Evolutionary conservation across 139 green algal species (phyloP).

Genomic region (Asterochloris sp.): DNA sequence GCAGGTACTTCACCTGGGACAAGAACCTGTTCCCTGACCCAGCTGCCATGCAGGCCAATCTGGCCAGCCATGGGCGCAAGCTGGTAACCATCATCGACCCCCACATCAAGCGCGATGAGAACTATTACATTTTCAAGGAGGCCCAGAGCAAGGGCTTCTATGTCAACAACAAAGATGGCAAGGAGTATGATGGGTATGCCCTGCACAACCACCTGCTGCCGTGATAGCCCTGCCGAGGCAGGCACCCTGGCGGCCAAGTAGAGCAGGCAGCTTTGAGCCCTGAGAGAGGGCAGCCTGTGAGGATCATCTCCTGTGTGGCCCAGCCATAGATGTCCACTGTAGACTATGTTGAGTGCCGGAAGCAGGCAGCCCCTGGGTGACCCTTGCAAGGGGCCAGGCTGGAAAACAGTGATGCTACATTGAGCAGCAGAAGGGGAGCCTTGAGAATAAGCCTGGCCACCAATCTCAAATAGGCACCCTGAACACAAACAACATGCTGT

Average conservation of each 20-base stretch:
- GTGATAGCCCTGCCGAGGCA: no score
- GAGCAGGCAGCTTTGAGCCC: no score
- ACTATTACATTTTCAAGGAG: slow-evolving; percentile 86
- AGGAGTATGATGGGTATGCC: slow-evolving; percentile 86
- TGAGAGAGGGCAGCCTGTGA: no score
- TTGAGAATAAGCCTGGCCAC: background rate
- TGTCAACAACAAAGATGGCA: slow-evolving; percentile 77
- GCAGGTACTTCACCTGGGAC: slow-evolving; percentile 98
- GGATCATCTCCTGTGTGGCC: no score
- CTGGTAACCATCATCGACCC: slow-evolving; percentile 99
- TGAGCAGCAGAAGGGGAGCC: no score
- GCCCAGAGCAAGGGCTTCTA: slow-evolving; percentile 75
- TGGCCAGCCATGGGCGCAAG: slow-evolving; percentile 71
- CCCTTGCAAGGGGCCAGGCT: no score
- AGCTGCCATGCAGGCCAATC: slow-evolving; percentile 67
- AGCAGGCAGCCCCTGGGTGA: no score
- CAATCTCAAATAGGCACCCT: background rate
- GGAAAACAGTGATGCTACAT: no score
- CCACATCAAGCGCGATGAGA: slow-evolving; percentile 91
- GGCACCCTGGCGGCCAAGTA: no score
- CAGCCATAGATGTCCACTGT: no score
- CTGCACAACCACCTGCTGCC: background rate
- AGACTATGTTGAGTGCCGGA: no score
- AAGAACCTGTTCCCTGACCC: slow-evolving; percentile 78
- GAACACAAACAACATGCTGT: background rate